These are phyloP conservation scores for Xylaria venustula DNA, from an alignment of 495 filamentous ascomycete genomes.

Conservation along the genomic window DNA sequence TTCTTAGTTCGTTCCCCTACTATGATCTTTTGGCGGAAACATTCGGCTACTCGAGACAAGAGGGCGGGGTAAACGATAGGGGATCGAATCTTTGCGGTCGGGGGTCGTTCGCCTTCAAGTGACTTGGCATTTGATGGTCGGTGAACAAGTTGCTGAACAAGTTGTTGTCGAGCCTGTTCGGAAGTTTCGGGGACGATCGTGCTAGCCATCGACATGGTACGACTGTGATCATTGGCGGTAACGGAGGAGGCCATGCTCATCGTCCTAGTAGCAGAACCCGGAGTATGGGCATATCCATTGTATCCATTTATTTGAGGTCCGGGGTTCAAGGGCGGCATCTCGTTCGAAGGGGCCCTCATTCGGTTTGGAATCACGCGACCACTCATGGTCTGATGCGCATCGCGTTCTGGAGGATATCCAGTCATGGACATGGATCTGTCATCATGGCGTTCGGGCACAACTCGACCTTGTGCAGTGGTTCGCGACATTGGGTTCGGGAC, in stretches of 20 bases:
- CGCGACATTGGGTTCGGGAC: conserved; percentile 52
- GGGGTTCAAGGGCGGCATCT: conserved; percentile 20
- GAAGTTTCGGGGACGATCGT: conserved; percentile 56
- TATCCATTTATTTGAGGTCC: conserved; percentile 17
- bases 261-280: conserved; percentile 48
- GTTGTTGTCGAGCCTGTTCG: conserved; percentile 35
- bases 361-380: conserved; percentile 79
- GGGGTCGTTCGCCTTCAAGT: conserved; percentile 47
- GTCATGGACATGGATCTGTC: conserved; percentile 96
- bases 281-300: conserved; percentile 27
- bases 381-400: conserved; percentile 84
- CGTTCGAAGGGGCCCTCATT: conserved; percentile 41
- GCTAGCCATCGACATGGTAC: conserved; percentile 89
- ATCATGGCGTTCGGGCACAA: conserved; percentile 88
- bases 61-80: conserved; percentile 91
- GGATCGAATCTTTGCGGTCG: conserved; percentile 54
- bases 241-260: conserved; percentile 53
- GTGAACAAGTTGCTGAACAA: conserved; percentile 45
- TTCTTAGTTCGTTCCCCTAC: conserved; percentile 91
- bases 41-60: conserved; percentile 85
- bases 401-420: conserved; percentile 71
- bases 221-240: conserved; percentile 37
- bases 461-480: conserved; percentile 85
- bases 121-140: conserved; percentile 46
- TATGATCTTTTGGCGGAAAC: conserved; percentile 80